Conservation (phyloP, 2,329 filamentous ascomycete genomes). For the Diaporthe destruens region DNA sequence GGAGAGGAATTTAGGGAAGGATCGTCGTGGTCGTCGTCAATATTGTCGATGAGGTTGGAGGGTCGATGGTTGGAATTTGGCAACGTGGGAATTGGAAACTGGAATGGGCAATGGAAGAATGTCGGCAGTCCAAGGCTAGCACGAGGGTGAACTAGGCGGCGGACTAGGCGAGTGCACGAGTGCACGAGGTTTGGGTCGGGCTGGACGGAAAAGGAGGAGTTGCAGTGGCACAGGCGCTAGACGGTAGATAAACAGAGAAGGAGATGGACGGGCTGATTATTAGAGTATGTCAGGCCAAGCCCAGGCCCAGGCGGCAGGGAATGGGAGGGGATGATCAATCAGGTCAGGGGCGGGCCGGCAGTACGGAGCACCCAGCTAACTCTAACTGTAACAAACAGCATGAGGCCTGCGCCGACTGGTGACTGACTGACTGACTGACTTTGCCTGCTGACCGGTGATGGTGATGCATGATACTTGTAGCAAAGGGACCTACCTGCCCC, state of each 20-base stretch:
- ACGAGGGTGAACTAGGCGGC: too few relatives aligned
- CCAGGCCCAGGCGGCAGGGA: background rate
- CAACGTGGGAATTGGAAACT: background rate
- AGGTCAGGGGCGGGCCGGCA: background rate
- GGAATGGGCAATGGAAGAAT: slow-evolving; percentile 16
- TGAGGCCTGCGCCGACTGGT: slow-evolving; percentile 12
- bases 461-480: too few relatives aligned
- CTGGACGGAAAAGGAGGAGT: slow-evolving; percentile 17
- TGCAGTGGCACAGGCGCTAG: background rate
- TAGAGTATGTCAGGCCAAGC: background rate
- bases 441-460: slow-evolving; percentile 15
- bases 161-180: background rate
- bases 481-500: too few relatives aligned
- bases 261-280: too few relatives aligned
- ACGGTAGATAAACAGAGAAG: background rate
- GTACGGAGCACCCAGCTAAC: background rate
- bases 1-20: slow-evolving; percentile 29
- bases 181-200: background rate
- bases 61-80: slow-evolving; percentile 16
- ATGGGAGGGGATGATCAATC: slow-evolving; percentile 19
- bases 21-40: slow-evolving; percentile 34
- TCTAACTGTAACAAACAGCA: slow-evolving; percentile 12
- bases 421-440: slow-evolving; percentile 7
- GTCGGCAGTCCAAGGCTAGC: slow-evolving; percentile 1
- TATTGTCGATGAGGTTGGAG: slow-evolving; percentile 17